Percentiles rank a stretch among this genome's conserved stretches.
These are phyloP conservation scores for Aspergillus olivimuriae DNA, from an alignment of 495 filamentous ascomycete genomes.

Conservation along the genomic window DNA sequence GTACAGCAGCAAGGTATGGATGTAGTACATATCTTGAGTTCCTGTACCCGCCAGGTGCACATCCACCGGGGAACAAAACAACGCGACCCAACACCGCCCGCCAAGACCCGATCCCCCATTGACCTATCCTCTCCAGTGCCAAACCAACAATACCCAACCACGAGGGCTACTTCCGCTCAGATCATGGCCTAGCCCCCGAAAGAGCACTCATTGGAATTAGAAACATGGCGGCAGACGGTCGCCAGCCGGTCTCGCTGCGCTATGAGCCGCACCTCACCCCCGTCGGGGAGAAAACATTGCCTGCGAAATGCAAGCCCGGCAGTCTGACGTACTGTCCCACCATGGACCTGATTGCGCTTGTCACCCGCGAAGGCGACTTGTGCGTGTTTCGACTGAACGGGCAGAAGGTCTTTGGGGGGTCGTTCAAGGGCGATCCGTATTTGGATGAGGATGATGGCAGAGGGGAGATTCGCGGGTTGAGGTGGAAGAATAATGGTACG, in stretches of 20 bases:
- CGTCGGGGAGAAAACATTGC: constrained; percentile 52
- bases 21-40: no score
- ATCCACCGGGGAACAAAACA: background rate
- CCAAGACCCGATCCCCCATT: background rate
- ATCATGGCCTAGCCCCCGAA: no score
- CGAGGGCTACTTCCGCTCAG: background rate
- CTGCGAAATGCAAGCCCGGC: constrained; percentile 47
- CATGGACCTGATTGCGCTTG: constrained; percentile 72
- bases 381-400: constrained; percentile 63
- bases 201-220: no score
- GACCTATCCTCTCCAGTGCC: background rate
- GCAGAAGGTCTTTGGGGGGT: constrained; percentile 58
- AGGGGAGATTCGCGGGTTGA: constrained; percentile 49
- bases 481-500: constrained; percentile 78
- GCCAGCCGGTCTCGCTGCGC: constrained; percentile 4
- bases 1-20: no score
- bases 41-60: no score
- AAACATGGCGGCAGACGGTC: constrained; percentile 24
- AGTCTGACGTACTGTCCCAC: constrained; percentile 70
- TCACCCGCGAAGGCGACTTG: constrained; percentile 57
- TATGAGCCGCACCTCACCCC: constrained; percentile 29
- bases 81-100: background rate
- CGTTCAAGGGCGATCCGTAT: constrained; percentile 41
- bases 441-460: constrained; percentile 43
- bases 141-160: background rate